Percentiles rank a stretch among this genome's conserved stretches.
Evolutionary conservation across 345 rosid species (phyloP).

Genomic region (Acer campestre): DNA sequence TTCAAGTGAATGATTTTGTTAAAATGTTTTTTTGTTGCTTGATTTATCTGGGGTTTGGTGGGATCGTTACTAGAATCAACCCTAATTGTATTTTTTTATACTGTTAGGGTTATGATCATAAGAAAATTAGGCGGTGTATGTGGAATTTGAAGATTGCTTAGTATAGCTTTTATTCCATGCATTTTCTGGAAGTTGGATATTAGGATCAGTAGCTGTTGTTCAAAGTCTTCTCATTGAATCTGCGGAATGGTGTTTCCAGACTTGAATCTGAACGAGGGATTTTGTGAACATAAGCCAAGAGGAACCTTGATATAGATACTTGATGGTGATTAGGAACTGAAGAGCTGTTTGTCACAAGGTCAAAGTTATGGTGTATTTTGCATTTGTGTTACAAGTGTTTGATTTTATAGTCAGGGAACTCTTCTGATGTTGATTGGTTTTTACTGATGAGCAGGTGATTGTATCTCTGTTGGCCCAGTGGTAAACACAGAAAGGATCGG

Average conservation of each 20-base stretch:
- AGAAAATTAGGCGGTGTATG: conserved; percentile 21
- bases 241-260: conserved; percentile 27
- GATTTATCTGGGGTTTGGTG: conserved; percentile 48
- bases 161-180: conserved; percentile 8
- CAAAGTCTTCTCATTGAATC: conserved; percentile 29
- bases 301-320: conserved; percentile 19
- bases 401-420: conserved; percentile 25
- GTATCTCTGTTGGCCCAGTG: conserved; percentile 19
- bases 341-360: conserved; percentile 15
- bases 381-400: conserved; percentile 10
- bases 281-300: background rate
- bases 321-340: conserved; percentile 26
- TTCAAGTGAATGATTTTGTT: conserved; percentile 25
- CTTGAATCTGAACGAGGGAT: conserved; percentile 14
- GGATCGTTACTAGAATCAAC: conserved; percentile 40
- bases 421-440: conserved; percentile 25
- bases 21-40: conserved; percentile 20
- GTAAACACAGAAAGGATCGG: background rate
- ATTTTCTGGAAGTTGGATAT: conserved; percentile 19
- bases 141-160: conserved; percentile 31
- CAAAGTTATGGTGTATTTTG: conserved; percentile 21
- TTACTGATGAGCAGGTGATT: conserved; percentile 33
- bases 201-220: conserved; percentile 25
- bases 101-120: conserved; percentile 37
- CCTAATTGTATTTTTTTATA: conserved; percentile 40